Base-by-base conservation (phyloP, 108 stramenopile species). In the Schizochytrium sp. region DNA sequence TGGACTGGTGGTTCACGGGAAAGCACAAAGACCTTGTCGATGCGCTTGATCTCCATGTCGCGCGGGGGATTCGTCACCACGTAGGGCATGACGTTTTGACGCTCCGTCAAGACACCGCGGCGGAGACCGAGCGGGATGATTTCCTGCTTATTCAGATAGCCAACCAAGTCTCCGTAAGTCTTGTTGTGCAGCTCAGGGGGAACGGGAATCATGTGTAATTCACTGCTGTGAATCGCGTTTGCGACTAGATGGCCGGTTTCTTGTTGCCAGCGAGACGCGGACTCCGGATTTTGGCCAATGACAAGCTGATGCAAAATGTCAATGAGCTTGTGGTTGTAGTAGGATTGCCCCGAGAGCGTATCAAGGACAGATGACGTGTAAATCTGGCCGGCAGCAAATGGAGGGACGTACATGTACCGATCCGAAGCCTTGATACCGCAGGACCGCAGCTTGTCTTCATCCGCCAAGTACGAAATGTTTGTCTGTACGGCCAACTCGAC, bases 301-400 rank as follows among this genome's bases (percentile, higher is more conserved):
- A 83, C 76, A 53, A 83, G 76, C 76, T 83, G 76, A 23, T 83
- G 76, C 45, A 83, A 28, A 12, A 83, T 83, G 28, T 47, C 51
- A 23, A 83, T 83, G 25, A 83, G 45, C 51, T 83, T 83, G n/a
- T 47, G 76, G 51, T 83, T 83, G 76, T 83, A 83, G 28, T 53
- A 83, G 6, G 76, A 47, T 23, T 83, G 76, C n/a, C 76, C 76
- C 12, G 51, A 53, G 12, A 83, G 51, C n/a, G 76, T 83, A 45
- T 83, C 76, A 3, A 83, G 76, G 6, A 83, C 51, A 14, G 76
- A 83, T 19, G 76, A 83, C 6, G 51, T 47, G 51, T 83, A 83
- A 6, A 83, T 83, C 2, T 83, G 45, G 48, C 76, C 76, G 19
- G 76, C 12, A 2, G 76, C 76, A 83, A 83, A 83, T 4, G 76